Base-by-base conservation (phyloP, 768 basidiomycete species). In the Neoboletus brunneissimus region DNA sequence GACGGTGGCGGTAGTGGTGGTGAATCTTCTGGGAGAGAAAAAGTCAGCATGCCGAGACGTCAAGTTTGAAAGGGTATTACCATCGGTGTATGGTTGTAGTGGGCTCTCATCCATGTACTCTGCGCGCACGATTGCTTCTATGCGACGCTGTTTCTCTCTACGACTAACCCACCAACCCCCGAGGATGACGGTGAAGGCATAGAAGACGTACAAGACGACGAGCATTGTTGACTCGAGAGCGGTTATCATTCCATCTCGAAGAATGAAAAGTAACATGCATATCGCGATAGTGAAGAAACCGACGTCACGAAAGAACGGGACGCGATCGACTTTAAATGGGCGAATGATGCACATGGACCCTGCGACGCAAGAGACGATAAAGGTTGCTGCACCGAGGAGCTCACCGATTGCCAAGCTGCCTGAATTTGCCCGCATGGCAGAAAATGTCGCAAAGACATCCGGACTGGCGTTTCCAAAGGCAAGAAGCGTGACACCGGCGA, bases 381-480 rank as follows among this genome's bases (percentile, higher is more conserved):
- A 99, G 2, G 91, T 82, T 0, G 96, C 95, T 2, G 96, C 96
- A 7, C 97, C 97, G 13, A 99, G 77, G 8, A 99, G 80, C 69
- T 99, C 97, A 22, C 97, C 97, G 51, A 99, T 85, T 1, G 97
- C 97, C 53, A 99, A 74, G 54, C 89, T 84, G 9, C 94, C 94
- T 4, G 94, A 91, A 63, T 87, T 76, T 22, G 86, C 79, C 31
- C 85, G 85, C 84, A 99, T 89, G 20, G 96, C 91, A 2, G 93
- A 90, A 70, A 96, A 97, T 0, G 97, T 99, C 7, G 93, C 88
- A 72, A 98, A 98, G 5, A 98, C 82, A 70, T 98, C 96, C 0
- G 96, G 96, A 65, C 92, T 94, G 31, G 95, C 96, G 68, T 98
- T 98, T 40, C 96, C 96, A 68, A 98, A 95, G 0, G 97, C 97